Evolutionary conservation across 108 stramenopile species (phyloP).

Genomic region (Cyclotella cryptica): DNA sequence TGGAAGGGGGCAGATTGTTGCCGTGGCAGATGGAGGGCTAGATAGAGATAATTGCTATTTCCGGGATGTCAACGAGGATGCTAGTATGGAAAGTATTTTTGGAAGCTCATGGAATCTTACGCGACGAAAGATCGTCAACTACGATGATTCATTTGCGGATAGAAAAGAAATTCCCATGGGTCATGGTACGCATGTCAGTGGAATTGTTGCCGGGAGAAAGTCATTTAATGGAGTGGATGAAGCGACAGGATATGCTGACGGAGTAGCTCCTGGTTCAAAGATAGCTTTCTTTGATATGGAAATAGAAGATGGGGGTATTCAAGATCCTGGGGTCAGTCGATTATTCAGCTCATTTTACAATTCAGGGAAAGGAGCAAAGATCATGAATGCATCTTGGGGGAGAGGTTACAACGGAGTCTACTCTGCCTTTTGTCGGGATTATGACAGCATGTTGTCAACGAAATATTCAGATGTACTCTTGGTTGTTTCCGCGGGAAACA

Average conservation of each 20-base stretch:
- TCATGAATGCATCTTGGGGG: conserved; percentile 52
- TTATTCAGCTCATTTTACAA: conserved; percentile 47
- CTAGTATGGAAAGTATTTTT: conserved; percentile 15
- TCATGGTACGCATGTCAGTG: conserved; percentile 62
- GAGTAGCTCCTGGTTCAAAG: conserved; percentile 51
- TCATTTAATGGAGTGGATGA: conserved; percentile 44
- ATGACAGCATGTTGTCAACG: conserved; percentile 35
- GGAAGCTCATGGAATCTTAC: conserved; percentile 38
- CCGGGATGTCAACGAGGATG: conserved; percentile 30
- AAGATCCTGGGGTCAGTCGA: conserved; percentile 43
- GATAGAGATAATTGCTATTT: conserved; percentile 66
- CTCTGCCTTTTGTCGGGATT: conserved; percentile 40
- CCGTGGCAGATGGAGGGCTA: conserved; percentile 57
- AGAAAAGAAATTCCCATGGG: conserved; percentile 39
- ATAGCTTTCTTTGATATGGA: conserved; percentile 67
- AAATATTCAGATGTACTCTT: conserved; percentile 62
- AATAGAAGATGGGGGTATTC: conserved; percentile 29
- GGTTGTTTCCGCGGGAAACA: conserved; percentile 77
- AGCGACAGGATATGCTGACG: conserved; percentile 50
- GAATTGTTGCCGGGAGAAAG: conserved; percentile 51
- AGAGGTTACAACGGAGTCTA: conserved; percentile 38
- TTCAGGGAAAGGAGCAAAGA: conserved; percentile 32
- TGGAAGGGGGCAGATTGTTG: conserved; percentile 60
- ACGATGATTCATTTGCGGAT: conserved; percentile 48
- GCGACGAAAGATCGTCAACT: conserved; percentile 56